phyloP scores from a whole-genome alignment of 495 filamentous ascomycete genomes.

The Clavariopsis aquatica region DNA sequence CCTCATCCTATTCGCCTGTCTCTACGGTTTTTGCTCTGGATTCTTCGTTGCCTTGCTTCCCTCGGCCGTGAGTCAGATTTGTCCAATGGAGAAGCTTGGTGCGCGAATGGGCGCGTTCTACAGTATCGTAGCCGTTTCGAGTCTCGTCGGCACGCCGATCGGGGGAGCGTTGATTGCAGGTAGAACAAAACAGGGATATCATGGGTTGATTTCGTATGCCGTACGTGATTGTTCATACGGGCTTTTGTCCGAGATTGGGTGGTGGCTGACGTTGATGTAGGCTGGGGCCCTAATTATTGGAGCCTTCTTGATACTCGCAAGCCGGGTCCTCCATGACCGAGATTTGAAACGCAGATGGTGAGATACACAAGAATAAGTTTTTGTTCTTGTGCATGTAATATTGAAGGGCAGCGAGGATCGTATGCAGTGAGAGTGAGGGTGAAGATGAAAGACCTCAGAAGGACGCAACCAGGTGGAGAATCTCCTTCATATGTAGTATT shows the following conservation, averaged over 20 bases:
- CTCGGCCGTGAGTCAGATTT: slow-evolving; percentile 5
- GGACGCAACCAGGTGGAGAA: no score
- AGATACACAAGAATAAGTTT: no score
- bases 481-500: no score
- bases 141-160: slow-evolving; percentile 17
- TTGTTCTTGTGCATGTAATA: no score
- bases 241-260: no score
- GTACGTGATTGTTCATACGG: slow-evolving; percentile 1
- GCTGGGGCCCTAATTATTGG: background rate
- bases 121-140: slow-evolving; percentile 9
- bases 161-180: slow-evolving; percentile 6
- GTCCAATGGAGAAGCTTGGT: slow-evolving; percentile 8
- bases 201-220: slow-evolving; percentile 6
- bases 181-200: slow-evolving; percentile 4
- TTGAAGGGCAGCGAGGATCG: background rate
- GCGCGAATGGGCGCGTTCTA: slow-evolving; percentile 21
- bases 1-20: background rate
- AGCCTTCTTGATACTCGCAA: background rate
- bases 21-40: slow-evolving; percentile 19
- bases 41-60: slow-evolving; percentile 12
- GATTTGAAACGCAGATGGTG: background rate
- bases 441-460: no score
- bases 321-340: background rate
- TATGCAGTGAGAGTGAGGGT: background rate
- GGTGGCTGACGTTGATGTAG: no score